Conservation (phyloP, 305 asterid species). For the Striga hermonthica region DNA sequence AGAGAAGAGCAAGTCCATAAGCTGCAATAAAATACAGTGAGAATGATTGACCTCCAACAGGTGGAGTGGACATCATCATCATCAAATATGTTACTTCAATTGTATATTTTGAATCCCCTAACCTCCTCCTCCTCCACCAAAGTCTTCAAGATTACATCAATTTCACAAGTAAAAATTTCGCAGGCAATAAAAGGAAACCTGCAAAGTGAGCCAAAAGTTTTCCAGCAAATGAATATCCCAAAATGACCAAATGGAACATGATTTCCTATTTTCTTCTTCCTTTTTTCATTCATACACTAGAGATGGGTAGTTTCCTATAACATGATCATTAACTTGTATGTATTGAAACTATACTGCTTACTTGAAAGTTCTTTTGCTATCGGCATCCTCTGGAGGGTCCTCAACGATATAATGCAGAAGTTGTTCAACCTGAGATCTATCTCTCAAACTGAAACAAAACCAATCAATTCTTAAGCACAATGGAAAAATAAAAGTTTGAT, state of each 20-base stretch:
- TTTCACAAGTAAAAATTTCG: constrained; percentile 95
- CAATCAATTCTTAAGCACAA: constrained; percentile 26
- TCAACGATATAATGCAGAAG: constrained; percentile 73
- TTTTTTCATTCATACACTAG: constrained; percentile 13
- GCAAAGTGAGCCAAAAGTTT: constrained; percentile 24
- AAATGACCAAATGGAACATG: constrained; percentile 20
- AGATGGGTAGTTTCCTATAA: constrained; percentile 9
- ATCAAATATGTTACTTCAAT: constrained; percentile 16
- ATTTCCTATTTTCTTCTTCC: constrained; percentile 2
- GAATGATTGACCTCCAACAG: constrained; percentile 28
- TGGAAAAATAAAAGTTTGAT: constrained; percentile 8
- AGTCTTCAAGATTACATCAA: constrained; percentile 94
- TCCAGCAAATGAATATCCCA: constrained; percentile 6
- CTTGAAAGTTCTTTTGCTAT: constrained; percentile 82
- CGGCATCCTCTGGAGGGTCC: constrained; percentile 81
- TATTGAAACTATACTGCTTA: constrained; percentile 37
- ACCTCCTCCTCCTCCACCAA: constrained; percentile 98
- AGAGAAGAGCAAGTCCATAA: constrained; percentile 89
- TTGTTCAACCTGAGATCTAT: constrained; percentile 84
- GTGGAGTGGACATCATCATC: constrained; percentile 21
- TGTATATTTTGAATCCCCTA: constrained; percentile 23
- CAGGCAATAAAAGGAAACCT: constrained; percentile 97
- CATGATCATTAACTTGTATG: constrained; percentile 15
- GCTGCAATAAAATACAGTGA: constrained; percentile 51
- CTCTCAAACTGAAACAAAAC: constrained; percentile 75